A percentile compares a stretch with the other conserved stretches of the same genome.
Conservation (phyloP, 208 protist species). For the Trypanosoma lewisi region DNA sequence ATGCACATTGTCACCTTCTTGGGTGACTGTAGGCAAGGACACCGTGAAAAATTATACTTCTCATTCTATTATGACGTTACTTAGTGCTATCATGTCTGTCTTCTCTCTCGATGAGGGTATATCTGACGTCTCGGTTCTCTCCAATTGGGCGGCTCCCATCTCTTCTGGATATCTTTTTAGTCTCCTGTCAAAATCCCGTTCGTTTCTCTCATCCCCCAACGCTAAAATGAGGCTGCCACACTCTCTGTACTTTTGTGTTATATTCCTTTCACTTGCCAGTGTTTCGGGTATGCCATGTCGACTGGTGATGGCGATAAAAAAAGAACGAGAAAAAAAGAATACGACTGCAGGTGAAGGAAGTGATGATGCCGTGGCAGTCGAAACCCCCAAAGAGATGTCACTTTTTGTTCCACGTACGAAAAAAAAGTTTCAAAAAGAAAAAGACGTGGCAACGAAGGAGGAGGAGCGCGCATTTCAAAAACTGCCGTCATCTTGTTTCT, state of each 20-base stretch:
- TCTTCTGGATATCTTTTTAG: constrained; percentile 18
- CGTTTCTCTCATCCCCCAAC: neutral
- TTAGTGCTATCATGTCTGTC: constrained; percentile 19
- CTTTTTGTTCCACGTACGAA: constrained; percentile 25
- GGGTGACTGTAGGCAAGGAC: constrained; percentile 34
- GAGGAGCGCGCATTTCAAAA: constrained; percentile 38
- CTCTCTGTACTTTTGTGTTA: constrained; percentile 26
- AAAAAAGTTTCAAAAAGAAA: constrained; percentile 19
- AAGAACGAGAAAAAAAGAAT: constrained; percentile 9
- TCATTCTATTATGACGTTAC: constrained; percentile 20
- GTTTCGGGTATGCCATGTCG: constrained; percentile 42
- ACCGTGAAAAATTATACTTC: constrained; percentile 33
- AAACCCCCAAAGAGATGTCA: constrained; percentile 20
- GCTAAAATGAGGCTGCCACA: constrained; percentile 23
- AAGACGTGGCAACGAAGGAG: constrained; percentile 12
- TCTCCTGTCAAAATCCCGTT: constrained; percentile 2
- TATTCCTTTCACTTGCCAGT: constrained; percentile 43
- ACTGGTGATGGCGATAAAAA: constrained; percentile 38
- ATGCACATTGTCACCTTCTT: constrained; percentile 27
- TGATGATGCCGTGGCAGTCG: constrained; percentile 6
- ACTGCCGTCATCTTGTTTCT: constrained; percentile 75
- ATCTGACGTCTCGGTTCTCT: constrained; percentile 4
- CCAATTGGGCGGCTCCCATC: constrained; percentile 25
- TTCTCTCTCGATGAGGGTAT: constrained; percentile 22
- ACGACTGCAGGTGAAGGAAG: constrained; percentile 3